Base-by-base conservation (phyloP, 2,329 filamentous ascomycete genomes). In the Hypoxylon sp. region DNA sequence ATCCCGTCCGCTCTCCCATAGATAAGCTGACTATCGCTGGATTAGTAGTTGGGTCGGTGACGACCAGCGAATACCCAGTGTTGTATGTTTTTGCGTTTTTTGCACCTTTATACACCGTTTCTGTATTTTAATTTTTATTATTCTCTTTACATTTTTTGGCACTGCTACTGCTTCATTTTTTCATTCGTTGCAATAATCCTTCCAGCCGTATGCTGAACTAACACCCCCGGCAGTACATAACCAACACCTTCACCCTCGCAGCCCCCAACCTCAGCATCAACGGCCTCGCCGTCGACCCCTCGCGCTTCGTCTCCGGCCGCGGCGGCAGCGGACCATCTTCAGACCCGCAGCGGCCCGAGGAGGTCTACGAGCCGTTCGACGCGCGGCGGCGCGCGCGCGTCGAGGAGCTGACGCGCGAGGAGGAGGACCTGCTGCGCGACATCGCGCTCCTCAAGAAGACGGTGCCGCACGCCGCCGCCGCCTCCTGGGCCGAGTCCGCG, bases 361-460 rank as follows among this genome's bases (percentile, higher is more conserved):
- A 78, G 40, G 73, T 76, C 56, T 85, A 84, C 76, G 84, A 86
- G 66, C 81, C 85, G 26, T 87, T 87, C 67, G 83, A 88, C 75
- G 73, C 77, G 3, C 82, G 82, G 70, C 81, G 83, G 65, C 84
- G 85, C 68, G 77, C 80, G 59, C 81, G 79, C 65, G 82, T 87
- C 64, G 83, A 85, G 69, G 81, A 83, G 31, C 79, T 88, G n/a
- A 79, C 83, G 58, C 77, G 81, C 58, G 79, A 86, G 56, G 86
- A 88, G 65, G 85, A 88, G 69, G 84, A 84, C 67, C 78, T 88
- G 2, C 81, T 88, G 40, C 82, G 85, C 63, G 83, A 87, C 66
- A 86, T 88, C 65, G 85, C 86, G 6, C 74, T 76, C 24, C 77
- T 86, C n/a, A 86, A 86, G 71, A 79, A 81, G 60, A 72, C 74